These are phyloP conservation scores for Phytophthora fragariaefolia DNA, from an alignment of 352 stramenopile species.

Conservation along the genomic window DNA sequence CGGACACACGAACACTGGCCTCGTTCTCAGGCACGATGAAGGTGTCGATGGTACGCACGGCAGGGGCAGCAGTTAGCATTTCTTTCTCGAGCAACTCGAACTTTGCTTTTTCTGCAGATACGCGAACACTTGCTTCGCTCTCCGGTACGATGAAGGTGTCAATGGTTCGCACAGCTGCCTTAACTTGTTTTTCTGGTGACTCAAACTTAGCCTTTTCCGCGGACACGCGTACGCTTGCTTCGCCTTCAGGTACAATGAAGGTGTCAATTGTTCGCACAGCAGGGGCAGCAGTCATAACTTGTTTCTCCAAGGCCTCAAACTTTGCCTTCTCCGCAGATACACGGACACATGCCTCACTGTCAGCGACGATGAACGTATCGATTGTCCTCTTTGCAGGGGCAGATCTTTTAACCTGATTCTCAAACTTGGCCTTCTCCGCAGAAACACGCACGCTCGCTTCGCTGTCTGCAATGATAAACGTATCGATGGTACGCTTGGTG, in stretches of 20 bases:
- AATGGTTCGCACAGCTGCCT: slow-evolving; percentile 13
- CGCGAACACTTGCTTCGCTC: slow-evolving; percentile 17
- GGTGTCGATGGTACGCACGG: slow-evolving; percentile 10
- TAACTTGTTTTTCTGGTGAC: slow-evolving; percentile 3
- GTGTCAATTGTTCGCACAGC: slow-evolving; percentile 26
- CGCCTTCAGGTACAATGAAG: slow-evolving; percentile 25
- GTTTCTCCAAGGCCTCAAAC: slow-evolving; percentile 51
- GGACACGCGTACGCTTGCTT: slow-evolving; percentile 31
- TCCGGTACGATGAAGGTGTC: slow-evolving; percentile 22
- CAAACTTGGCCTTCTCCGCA: slow-evolving; percentile 41
- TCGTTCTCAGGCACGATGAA: slow-evolving; percentile 10
- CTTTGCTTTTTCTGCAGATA: slow-evolving; percentile 24
- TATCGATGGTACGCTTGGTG: slow-evolving; percentile 37
- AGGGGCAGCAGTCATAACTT: slow-evolving; percentile 9
- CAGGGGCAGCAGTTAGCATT: slow-evolving; percentile 37
- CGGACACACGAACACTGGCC: slow-evolving; percentile 1
- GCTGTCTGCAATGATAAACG: slow-evolving; percentile 37
- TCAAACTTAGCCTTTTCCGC: slow-evolving; percentile 37
- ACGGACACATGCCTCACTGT: slow-evolving; percentile 20
- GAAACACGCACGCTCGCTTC: slow-evolving; percentile 41
- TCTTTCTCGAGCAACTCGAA: slow-evolving; percentile 18
- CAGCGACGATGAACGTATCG: slow-evolving; percentile 28
- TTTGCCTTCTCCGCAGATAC: slow-evolving; percentile 30
- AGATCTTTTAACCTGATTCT: slow-evolving; percentile 30
- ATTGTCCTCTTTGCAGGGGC: slow-evolving; percentile 34